phyloP scores from a whole-genome alignment of 768 basidiomycete genomes.

The Russula virescens region DNA sequence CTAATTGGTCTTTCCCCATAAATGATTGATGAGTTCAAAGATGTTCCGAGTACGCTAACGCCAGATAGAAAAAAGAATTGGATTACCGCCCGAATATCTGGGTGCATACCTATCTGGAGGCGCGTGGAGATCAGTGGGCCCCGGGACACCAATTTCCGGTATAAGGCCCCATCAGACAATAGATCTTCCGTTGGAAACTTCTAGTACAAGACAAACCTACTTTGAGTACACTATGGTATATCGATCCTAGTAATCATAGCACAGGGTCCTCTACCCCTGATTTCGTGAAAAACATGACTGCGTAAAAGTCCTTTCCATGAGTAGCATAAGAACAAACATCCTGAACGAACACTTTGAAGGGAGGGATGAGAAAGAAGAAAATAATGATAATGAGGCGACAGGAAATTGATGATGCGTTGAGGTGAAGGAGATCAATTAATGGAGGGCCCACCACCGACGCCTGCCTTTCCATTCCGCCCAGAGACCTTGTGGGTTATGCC shows the following conservation, averaged over 20 bases:
- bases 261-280: neutral
- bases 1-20: conserved; percentile 5
- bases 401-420: neutral
- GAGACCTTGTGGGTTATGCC: conserved; percentile 23
- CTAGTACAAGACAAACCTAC: conserved; percentile 5
- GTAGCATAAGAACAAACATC: neutral
- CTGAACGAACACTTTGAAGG: neutral
- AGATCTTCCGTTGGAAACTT: conserved; percentile 18
- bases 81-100: neutral
- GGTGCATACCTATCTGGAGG: neutral
- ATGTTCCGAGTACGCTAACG: conserved; percentile 7
- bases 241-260: conserved; percentile 5
- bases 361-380: neutral
- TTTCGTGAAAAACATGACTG: neutral
- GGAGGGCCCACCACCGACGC: conserved; percentile 20
- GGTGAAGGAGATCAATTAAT: neutral
- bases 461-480: conserved; percentile 22
- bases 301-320: neutral
- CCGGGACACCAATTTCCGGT: conserved; percentile 16
- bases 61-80: conserved; percentile 9
- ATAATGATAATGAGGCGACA: conserved; percentile 17
- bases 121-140: neutral
- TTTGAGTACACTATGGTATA: conserved; percentile 1
- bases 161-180: conserved; percentile 12
- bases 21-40: conserved; percentile 2